Base-by-base conservation (phyloP, 805 yeast genomes). In the Phaffomyces thermotolerans region DNA sequence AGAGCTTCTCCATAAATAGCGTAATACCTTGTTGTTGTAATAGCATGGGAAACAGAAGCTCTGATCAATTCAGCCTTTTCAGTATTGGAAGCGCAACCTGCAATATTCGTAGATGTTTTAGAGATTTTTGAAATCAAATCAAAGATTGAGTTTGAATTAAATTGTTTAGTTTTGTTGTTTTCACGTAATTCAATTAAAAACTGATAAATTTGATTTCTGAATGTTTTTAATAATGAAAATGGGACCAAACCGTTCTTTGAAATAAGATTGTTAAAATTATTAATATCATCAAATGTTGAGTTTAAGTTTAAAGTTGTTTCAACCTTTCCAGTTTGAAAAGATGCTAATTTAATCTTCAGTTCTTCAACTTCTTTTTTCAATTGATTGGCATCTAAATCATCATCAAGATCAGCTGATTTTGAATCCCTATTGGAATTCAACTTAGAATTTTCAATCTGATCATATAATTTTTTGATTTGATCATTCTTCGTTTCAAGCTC, bases 11-110 rank as follows among this genome's bases (percentile, higher is more conserved):
- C 67, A 52, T 84, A 81, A 10, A 79, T 65, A 1, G 84, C 76
- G 60, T 69, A 84, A 57, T 87, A 86, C 54, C 96, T 72, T 1
- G 90, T 76, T 1, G 88, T 73, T 4, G 95, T 80, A 35, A 91
- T 77, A 1, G 81, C 75, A 62, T 84, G 88, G 15, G 89, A 78
- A 22, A 84, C 74, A 1, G 91, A 72, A 37, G 83, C 81, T 44
- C 81, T 76, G 5, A 85, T 69, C 22, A 77, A 56, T 36, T 69
- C 59, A 36, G 79, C 62, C 57, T 68, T 63, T 46, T 75, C 69
- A 45, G 69, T 54, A 42, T 59, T 59, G 6, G 58, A 52, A 7
- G 58, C 59, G 40, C 49, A 54, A 23, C 46, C 50, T 4, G 63
- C 54, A 41, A 64, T 61, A 22, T 54, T 48, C 12, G 58, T 53